Evolutionary conservation across 352 stramenopile genomes (phyloP), one percentile per base, ranked within the genome.

Genomic region (Phytophthora sojae): DNA sequence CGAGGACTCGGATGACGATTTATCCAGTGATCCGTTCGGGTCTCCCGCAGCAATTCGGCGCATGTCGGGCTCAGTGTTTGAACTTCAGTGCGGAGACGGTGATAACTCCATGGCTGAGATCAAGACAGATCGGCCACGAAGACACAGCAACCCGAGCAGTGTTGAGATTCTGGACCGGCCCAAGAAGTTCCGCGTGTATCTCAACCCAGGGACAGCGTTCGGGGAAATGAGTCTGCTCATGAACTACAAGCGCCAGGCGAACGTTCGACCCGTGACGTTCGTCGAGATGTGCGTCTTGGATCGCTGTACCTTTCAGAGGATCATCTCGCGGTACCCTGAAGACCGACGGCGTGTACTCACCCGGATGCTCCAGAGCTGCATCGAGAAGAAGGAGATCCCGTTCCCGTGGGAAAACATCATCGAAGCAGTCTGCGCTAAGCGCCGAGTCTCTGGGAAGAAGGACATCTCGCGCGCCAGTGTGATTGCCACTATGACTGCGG

Each of bases 171-270:
- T 19, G 39, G 39, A 47, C 14, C 39, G 39, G 21, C 39, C 39
- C 12, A 47, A 47, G 39, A 47, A 47, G 39, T 47, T 47, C 39
- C 17, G 39, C 39, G 39, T 21, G 5, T 47, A 47, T 8, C 39
- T 47, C 4, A 47, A 47, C 15, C 39, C 39, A 21, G 39, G 39
- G 2, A 47, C 39, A 6, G 39, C 39, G 4, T 81, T 81, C 39
- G 72, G 76, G 1, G 76, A 83, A 47, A 77, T 83, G 64, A 64
- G 72, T 57, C 58, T 81, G 29, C 61, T 84, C 8, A 73, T 77
- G 62, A 69, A 80, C 44, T 73, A 76, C 65, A 64, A 67, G 9
- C 49, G 69, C 8, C 63, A 65, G 15, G 58, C 62, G 15, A 77
- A 37, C 35, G 21, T 80, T 7, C 69, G 65, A 32, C 64, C 73